Conservation (phyloP, 495 filamentous ascomycete genomes). For the Penicillium subrubescens region DNA sequence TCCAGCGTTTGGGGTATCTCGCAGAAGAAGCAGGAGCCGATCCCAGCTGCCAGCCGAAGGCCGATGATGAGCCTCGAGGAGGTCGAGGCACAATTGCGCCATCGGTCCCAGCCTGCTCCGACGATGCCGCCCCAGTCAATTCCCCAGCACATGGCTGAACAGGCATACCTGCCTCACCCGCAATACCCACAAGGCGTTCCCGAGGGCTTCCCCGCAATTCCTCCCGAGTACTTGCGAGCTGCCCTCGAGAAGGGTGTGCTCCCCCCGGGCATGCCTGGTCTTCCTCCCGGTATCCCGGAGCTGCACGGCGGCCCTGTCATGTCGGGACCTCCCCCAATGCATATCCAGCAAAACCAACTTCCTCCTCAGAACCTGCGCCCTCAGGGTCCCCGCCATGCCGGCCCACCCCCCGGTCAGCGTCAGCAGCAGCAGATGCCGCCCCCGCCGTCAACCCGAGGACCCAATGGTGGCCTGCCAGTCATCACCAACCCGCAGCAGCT, state of each 20-base stretch:
- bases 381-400: constrained; percentile 33
- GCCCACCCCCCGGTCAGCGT: constrained; percentile 29
- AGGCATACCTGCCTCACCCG: constrained; percentile 38
- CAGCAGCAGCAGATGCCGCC: constrained; percentile 35
- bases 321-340: constrained; percentile 36
- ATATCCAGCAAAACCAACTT: constrained; percentile 43
- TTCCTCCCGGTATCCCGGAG: constrained; percentile 49
- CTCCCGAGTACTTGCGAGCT: constrained; percentile 53
- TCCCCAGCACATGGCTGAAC: constrained; percentile 34
- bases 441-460: constrained; percentile 28
- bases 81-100: constrained; percentile 90
- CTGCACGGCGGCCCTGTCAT: constrained; percentile 47
- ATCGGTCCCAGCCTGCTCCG: constrained; percentile 57
- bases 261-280: constrained; percentile 52
- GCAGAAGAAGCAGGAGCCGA: constrained; percentile 53
- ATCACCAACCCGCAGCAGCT: constrained; percentile 75
- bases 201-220: constrained; percentile 42
- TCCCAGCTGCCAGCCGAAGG: constrained; percentile 49
- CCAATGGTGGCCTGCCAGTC: constrained; percentile 45
- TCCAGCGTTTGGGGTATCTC: constrained; percentile 89
- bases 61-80: constrained; percentile 91
- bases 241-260: constrained; percentile 49
- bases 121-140: constrained; percentile 40
- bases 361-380: constrained; percentile 39
- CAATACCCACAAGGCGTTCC: constrained; percentile 46